Evolutionary conservation across 148 eudicot genomes (phyloP).

Genomic region (Rhododendron williamsianum): DNA sequence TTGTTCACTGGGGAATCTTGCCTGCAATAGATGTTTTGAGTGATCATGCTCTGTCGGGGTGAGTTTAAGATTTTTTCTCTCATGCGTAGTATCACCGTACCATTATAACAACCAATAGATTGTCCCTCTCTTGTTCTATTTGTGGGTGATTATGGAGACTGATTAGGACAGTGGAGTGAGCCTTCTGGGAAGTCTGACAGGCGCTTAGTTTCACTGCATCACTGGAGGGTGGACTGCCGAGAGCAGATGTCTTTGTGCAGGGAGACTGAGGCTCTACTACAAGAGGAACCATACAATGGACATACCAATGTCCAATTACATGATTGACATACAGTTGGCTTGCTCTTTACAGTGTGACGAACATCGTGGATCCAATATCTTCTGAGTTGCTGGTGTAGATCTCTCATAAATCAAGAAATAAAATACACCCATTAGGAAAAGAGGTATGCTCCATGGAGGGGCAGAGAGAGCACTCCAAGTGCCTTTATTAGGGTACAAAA

Average conservation of each 20-base stretch:
- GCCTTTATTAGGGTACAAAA: not conserved
- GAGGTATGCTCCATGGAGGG: not conserved
- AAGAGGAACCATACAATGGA: not conserved
- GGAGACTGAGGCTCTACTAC: not conserved
- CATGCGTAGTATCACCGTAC: not conserved
- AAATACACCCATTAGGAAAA: no score
- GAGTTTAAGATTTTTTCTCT: conserved; percentile 18
- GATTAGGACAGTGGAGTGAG: not conserved
- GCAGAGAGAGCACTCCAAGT: not conserved
- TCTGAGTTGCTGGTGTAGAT: not conserved
- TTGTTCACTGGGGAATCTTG: conserved; percentile 68
- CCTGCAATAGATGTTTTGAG: conserved; percentile 60
- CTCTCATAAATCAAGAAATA: not conserved
- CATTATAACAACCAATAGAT: not conserved
- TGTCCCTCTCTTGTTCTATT: not conserved
- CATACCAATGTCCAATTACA: not conserved
- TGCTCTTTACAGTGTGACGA: not conserved
- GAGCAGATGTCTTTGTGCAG: not conserved
- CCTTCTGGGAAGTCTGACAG: not conserved
- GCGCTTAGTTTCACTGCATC: not conserved
- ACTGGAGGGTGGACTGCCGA: not conserved
- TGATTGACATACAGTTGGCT: not conserved
- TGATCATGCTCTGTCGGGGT: conserved; percentile 58
- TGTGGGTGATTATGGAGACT: not conserved
- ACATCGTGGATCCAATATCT: not conserved